Percentiles rank a stretch among this genome's conserved stretches.
phyloP scores from a whole-genome alignment of 2,329 filamentous ascomycete genomes.

The Xylaria sp. region DNA sequence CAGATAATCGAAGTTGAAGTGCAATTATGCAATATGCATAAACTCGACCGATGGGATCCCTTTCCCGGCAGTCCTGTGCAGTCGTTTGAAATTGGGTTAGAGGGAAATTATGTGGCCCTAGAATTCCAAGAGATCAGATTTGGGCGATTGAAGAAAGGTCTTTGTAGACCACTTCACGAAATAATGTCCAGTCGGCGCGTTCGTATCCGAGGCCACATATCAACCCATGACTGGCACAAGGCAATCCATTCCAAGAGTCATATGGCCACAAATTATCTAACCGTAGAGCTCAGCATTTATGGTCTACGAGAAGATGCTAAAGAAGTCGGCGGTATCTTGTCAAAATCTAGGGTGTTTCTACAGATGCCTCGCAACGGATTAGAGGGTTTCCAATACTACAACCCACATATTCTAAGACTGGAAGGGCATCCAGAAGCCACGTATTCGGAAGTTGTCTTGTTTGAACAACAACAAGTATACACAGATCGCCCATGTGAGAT shows the following conservation, averaged over 20 bases:
- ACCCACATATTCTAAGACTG: constrained; percentile 21
- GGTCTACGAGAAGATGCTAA: constrained; percentile 5
- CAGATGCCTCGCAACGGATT: constrained; percentile 9
- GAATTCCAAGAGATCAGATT: neutral
- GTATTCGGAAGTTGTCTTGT: neutral
- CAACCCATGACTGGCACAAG: neutral
- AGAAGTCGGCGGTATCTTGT: constrained; percentile 14
- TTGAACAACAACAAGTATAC: neutral
- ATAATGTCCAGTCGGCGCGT: neutral
- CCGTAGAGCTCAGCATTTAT: constrained; percentile 18
- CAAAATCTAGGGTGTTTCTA: constrained; percentile 4
- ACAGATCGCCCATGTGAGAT: neutral
- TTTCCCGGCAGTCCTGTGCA: neutral
- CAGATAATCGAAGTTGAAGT: constrained; percentile 5
- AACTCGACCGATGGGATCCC: neutral
- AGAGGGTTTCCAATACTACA: constrained; percentile 10
- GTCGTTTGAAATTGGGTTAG: neutral
- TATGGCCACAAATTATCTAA: neutral
- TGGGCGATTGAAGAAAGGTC: constrained; percentile 7
- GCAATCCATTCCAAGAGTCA: neutral
- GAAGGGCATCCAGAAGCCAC: too few relatives aligned
- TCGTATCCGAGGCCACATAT: neutral
- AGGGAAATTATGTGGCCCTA: constrained; percentile 1
- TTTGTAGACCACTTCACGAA: neutral
- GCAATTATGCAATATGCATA: neutral